Evolutionary conservation across 2,329 filamentous ascomycete genomes (phyloP), one percentile per base, ranked within the genome.

Genomic region (Diaporthe sp.): DNA sequence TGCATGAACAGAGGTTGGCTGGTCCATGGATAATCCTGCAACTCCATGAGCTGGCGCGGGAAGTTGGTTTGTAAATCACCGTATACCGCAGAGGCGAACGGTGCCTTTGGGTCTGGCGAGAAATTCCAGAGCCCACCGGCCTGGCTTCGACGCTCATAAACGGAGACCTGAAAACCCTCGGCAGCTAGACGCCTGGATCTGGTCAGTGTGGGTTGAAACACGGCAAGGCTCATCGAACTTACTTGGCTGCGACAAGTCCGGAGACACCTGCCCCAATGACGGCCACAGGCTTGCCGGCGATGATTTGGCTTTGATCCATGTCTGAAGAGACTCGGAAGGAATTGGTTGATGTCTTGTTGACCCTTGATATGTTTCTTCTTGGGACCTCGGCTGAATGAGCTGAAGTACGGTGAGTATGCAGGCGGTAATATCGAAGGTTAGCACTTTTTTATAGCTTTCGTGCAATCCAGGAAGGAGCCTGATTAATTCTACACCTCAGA

Each of bases 21-120:
- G 10, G 31, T n/a, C 44, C 57, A 65, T 10, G 39, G 58, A 44
- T 65, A 65, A 25, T 73, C 71, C 39, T 65, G 71, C 17, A 73
- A 57, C 19, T 67, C 71, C 71, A 73, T 73, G 37, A 73, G 71
- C 28, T 67, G 71, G 31, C 71, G 71, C 28, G 71, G 71, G 17
- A 67, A 73, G 31, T 67, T 73, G n/a, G 71, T 65, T 22, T 57
- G 71, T 12, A 73, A 34, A 31, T 73, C 58, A 1, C 6, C 34
- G 34, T 73, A 73, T 4, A 67, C 59, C 3, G 71, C 71, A 31
- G 71, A 73, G 0, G 71, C 58, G 39, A 73, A 73, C 1, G 34
- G 59, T 0, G 58, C 15, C 1, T 28, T 57, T 12, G 58, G 46
- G 13, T 65, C 58, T 4, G 37, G 19, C 9, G 59, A 67, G 37